Base-by-base conservation (phyloP, 441 rosid genomes). In the Macaranga tanarius region DNA sequence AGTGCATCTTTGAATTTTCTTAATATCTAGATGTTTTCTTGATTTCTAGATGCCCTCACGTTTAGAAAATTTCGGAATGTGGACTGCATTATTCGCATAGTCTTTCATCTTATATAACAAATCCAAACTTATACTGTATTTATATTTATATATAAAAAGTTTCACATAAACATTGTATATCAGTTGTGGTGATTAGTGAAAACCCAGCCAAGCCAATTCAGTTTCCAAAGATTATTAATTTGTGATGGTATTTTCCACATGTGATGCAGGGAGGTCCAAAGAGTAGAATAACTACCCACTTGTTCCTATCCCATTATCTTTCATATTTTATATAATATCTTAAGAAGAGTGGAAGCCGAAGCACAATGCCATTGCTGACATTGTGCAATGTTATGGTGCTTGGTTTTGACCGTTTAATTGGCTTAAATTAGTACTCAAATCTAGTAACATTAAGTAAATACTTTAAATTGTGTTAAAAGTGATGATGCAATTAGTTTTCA, bases 1-100 rank as follows among this genome's bases (percentile, higher is more conserved):
- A 17, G 7, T 34, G 23, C 5, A 57, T 58, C 10, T 70, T 45
- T 70, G 56, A 58, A 58, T 22, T 69, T 45, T 69, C 65, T 45
- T 22, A 22, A 16, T 50, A 50, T 22, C 22, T 26, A 59, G 42
- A 62, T 22, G 38, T 2, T 31, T 31, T 31, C 1, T 31, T 31
- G 38, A 31, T 31, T 2, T 34, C 13, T 22, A 34, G 42, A 62
- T 38, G 38, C 7, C 25, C 7, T 62, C 10, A 4, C 23, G 44
- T 45, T 59, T 45, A 0, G 23, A 69, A 58, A 20, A 56, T 42
- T 56, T 52, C 52, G 22, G 23, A 17, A 34, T 47, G 6, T 13
- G 63, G 12, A 8, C 25, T 38, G 0, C 8, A 12, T 28, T 28
- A 28, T 28, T 28, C 31, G 31, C 31, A 28, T 28, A 28, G 31